Conservation (phyloP, 2,329 filamentous ascomycete genomes). For the Xylaria sp. region DNA sequence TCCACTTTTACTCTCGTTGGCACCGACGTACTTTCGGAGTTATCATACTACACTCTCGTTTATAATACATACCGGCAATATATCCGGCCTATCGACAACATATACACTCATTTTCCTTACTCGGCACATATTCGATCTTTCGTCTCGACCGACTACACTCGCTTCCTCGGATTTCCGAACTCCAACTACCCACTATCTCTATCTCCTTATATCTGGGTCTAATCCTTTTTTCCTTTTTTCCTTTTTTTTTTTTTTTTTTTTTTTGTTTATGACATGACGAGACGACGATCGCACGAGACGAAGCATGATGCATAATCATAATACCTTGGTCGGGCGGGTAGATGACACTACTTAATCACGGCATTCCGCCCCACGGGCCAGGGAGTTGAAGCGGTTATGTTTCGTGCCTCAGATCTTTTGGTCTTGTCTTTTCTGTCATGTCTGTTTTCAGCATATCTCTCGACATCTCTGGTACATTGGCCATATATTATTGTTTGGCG, state of each 20-base stretch:
- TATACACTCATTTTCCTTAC: not conserved
- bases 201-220: not conserved
- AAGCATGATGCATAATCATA: not conserved
- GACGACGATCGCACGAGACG: slow-evolving; percentile 2
- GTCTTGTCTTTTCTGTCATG: not conserved
- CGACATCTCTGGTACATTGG: no score
- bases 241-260: not conserved
- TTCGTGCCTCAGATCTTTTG: not conserved
- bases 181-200: not conserved
- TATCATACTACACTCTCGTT: not conserved
- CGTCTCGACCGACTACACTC: not conserved
- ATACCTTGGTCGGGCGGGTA: not conserved
- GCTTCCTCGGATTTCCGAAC: not conserved
- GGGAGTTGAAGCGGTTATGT: not conserved
- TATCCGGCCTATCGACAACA: not conserved
- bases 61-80: not conserved
- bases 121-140: not conserved
- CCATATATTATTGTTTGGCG: no score
- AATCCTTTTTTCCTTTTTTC: not conserved
- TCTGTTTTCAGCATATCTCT: not conserved
- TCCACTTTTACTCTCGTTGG: not conserved
- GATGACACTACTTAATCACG: not conserved
- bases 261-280: slow-evolving; percentile 9
- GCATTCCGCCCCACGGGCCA: not conserved
- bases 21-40: not conserved